Evolutionary conservation across 106 monocot species (phyloP), one percentile per base, ranked within the genome.

Genomic region (Narthecium ossifragum): DNA sequence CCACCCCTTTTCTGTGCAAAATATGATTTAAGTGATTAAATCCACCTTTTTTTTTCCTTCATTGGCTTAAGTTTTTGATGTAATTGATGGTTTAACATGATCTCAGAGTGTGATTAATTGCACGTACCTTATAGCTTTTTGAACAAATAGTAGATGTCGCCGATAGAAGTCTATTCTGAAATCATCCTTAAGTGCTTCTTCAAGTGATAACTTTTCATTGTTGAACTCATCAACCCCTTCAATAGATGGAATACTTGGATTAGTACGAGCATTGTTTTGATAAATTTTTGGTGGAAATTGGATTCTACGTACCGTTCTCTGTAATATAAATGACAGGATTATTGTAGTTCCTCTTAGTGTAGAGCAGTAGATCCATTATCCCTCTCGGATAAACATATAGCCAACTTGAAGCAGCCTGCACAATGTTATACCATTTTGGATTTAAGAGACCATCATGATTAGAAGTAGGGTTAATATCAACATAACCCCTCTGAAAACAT

Each of bases 261-360:
- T n/a, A n/a, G n/a, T n/a, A n/a, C n/a, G n/a, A n/a, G n/a, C n/a
- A n/a, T n/a, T n/a, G n/a, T n/a, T n/a, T n/a, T n/a, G n/a, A n/a
- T n/a, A 29, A 55, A 55, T 55, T 23, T 10, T 55, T 26, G 39
- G 26, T 23, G 34, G 11, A 22, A 25, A 52, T 25, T 4, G 0
- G n/a, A 13, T 20, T 15, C 40, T n/a, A n/a, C 26, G 26, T 59
- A 90, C 90, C 90, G 47, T 81, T 90, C 55, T 90, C 90, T 43
- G 90, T 90, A 8, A 90, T 90, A 55, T 90, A 85, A 33, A 90
- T 82, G 37, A 71, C 24, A 3, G 90, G 85, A 40, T 73, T 79
- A 40, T 69, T 73, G 64, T 90, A 90, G 34, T 73, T 79, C 1
- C 34, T 25, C 61, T 79, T 82, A 5, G 68, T 82, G 59, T 85